These are phyloP conservation scores for Sisymbrium altissimum DNA, from an alignment of 345 rosid genomes.

Conservation along the genomic window DNA sequence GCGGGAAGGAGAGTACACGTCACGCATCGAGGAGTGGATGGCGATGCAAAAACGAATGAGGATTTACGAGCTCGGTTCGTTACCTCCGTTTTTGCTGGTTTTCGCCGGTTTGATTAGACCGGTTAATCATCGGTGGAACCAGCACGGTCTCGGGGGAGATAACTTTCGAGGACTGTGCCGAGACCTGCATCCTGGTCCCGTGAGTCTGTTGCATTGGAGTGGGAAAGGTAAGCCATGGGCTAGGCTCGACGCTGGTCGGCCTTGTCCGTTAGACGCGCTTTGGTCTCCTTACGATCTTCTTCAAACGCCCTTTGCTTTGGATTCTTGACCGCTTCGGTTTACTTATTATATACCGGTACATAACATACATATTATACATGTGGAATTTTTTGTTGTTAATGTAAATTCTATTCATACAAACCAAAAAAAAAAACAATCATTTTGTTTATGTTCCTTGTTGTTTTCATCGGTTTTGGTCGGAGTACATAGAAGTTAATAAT, in stretches of 20 bases:
- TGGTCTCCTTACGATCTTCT: conserved; percentile 67
- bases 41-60: conserved; percentile 64
- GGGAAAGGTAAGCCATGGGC: conserved; percentile 80
- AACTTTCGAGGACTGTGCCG: conserved; percentile 57
- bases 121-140: conserved; percentile 81
- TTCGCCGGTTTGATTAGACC: conserved; percentile 69
- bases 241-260: conserved; percentile 56
- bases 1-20: conserved; percentile 66
- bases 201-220: conserved; percentile 63
- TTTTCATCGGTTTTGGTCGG: conserved; percentile 6
- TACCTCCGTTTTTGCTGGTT: conserved; percentile 73
- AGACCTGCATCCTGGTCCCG: conserved; percentile 63
- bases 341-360: conserved; percentile 26
- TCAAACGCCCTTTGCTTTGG: conserved; percentile 53
- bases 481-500: background rate
- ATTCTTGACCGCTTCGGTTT: conserved; percentile 38
- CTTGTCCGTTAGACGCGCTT: conserved; percentile 60
- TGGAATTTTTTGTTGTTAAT: conserved; percentile 2
- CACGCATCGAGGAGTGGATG: conserved; percentile 91
- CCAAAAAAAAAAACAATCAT: background rate
- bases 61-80: conserved; percentile 72
- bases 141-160: conserved; percentile 67
- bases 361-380: conserved; percentile 23
- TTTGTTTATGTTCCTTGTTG: background rate
- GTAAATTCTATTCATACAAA: conserved; percentile 24